Evolutionary conservation across 768 basidiomycete genomes (phyloP).

Genomic region (Lenzites betulinus): DNA sequence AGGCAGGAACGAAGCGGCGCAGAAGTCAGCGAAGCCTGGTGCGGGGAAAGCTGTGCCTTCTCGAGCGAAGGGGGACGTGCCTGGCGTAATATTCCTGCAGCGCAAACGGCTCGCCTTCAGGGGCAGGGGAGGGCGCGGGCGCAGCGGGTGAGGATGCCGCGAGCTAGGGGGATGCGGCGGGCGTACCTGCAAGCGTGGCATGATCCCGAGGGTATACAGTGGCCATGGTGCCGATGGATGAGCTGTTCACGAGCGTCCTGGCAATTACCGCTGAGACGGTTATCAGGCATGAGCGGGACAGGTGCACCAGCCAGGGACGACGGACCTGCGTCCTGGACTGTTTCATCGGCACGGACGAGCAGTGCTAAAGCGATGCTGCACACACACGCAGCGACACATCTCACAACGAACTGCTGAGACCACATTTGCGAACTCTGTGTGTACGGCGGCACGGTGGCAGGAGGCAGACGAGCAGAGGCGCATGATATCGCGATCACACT

Average conservation of each 20-base stretch:
- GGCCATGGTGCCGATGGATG: conserved; percentile 51
- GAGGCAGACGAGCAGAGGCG: no score
- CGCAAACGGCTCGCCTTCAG: conserved; percentile 47
- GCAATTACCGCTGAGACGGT: conserved; percentile 43
- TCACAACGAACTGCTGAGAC: background rate
- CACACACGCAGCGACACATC: background rate
- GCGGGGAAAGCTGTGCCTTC: conserved; percentile 11
- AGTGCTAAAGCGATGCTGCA: background rate
- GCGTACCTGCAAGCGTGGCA: conserved; percentile 40
- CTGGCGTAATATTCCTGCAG: conserved; percentile 58
- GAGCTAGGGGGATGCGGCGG: background rate
- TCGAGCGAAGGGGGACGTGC: conserved; percentile 24
- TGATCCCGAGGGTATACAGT: conserved; percentile 48
- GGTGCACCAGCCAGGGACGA: background rate
- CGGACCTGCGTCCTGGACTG: conserved; percentile 52
- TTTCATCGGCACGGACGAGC: conserved; percentile 36
- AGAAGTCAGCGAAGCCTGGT: background rate
- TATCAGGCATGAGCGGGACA: background rate
- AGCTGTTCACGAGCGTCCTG: conserved; percentile 43
- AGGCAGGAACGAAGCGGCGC: background rate
- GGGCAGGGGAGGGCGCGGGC: no score
- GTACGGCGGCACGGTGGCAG: no score
- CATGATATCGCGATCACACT: no score
- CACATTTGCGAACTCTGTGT: background rate
- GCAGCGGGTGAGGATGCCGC: conserved; percentile 2